These are phyloP conservation scores for Suhomyces sp. DNA, from an alignment of 805 yeast species.

Conservation along the genomic window DNA sequence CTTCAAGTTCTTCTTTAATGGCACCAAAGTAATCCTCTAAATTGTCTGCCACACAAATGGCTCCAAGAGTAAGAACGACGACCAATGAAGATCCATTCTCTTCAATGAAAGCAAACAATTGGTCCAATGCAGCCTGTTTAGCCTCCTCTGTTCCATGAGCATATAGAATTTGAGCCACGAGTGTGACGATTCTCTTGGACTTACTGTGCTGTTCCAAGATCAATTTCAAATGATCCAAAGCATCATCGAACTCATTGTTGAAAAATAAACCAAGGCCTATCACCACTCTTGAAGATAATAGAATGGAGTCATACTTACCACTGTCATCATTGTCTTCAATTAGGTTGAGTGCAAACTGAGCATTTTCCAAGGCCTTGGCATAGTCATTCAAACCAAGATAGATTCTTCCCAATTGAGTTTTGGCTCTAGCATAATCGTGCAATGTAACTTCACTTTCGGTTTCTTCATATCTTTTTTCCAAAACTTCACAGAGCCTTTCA, in stretches of 20 bases:
- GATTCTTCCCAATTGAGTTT: conserved; percentile 71
- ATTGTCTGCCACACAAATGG: conserved; percentile 67
- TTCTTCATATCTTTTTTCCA: conserved; percentile 59
- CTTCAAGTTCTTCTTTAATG: conserved; percentile 61
- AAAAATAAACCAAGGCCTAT: conserved; percentile 75
- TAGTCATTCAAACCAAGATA: conserved; percentile 60
- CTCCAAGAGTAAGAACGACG: conserved; percentile 74
- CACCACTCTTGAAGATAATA: conserved; percentile 62
- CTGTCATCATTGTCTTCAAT: conserved; percentile 38
- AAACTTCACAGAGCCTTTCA: conserved; percentile 41
- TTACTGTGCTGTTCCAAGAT: conserved; percentile 56
- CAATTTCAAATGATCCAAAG: conserved; percentile 64
- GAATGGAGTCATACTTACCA: conserved; percentile 21
- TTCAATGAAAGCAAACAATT: conserved; percentile 65
- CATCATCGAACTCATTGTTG: conserved; percentile 56
- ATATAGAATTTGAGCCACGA: conserved; percentile 77
- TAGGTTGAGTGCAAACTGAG: conserved; percentile 55
- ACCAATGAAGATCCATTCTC: conserved; percentile 63
- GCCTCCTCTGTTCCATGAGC: conserved; percentile 76
- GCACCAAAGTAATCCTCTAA: conserved; percentile 60
- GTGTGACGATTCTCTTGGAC: conserved; percentile 63
- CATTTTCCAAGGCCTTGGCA: conserved; percentile 57
- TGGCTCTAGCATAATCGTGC: conserved; percentile 54
- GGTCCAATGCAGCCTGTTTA: conserved; percentile 81
- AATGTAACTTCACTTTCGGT: conserved; percentile 50